Base-by-base conservation (phyloP, 306 rosid species). In the Vachellia collinsii region DNA sequence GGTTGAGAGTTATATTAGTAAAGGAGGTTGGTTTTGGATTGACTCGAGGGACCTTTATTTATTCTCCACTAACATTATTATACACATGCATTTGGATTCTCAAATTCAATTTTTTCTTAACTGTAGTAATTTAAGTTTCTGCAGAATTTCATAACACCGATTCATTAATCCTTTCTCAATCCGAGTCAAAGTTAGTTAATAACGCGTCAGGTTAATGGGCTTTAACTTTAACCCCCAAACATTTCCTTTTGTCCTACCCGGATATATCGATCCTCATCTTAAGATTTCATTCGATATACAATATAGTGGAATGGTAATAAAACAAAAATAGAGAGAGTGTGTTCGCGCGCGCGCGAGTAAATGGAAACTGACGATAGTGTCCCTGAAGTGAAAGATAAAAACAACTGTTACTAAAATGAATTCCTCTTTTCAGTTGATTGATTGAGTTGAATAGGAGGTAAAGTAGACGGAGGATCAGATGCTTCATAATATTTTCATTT, bases 1-100 rank as follows among this genome's bases (percentile, higher is more conserved):
- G 11, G 48, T 8, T 53, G 7, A 79, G 14, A 75, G 83, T 87
- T 87, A 86, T 88, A 48, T 13, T 86, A 68, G 51, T 80, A 80
- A 80, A 69, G 74, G 74, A 19, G 34, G 9, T 3, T 34, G 63
- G 14, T 58, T 62, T 62, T 94, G 98, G 97, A 90, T 95, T 95
- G 96, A 95, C 94, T 91, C 97, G 97, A 93, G 97, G 98, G 97
- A 85, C 65, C 87, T 75, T 70, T 90, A 91, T 90, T 92, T 91
- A 88, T 80, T 88, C 66, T 61, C 67, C 67, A 11, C 17, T 61
- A 61, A 3, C 19, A 5, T 1, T 8, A 61, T 12, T 61, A 11
- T 54, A 54, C 63, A 56, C 63, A n/a, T 25, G 19, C 67, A 61
- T 25, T 23, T 61, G 67, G 14, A 61, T 61, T 61, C 39, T 61